Percentiles rank a stretch among this genome's conserved stretches.
These are phyloP conservation scores for Colletotrichum spaethianum DNA, from an alignment of 2,329 filamentous ascomycete genomes.

Conservation along the genomic window DNA sequence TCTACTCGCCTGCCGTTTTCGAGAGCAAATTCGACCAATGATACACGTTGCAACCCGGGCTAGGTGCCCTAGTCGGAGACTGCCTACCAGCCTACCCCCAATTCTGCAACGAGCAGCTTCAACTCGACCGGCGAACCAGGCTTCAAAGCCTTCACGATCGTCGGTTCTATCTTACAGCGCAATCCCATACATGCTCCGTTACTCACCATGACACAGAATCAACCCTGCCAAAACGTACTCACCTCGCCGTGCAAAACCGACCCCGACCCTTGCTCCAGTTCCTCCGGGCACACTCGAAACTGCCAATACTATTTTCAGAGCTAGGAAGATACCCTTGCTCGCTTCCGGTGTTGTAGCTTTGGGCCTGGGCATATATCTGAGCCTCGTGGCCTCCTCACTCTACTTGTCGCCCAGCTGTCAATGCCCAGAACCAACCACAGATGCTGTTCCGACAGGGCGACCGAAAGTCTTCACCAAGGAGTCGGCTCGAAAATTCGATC, in stretches of 20 bases:
- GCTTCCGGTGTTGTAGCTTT: slow-evolving; percentile 37
- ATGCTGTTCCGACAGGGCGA: slow-evolving; percentile 62
- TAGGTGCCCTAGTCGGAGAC: not conserved
- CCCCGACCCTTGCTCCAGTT: not conserved
- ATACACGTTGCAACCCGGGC: slow-evolving; percentile 3
- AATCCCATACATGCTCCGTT: not conserved
- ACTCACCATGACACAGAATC: not conserved
- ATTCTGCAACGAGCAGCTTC: slow-evolving; percentile 2
- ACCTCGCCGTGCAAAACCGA: not conserved
- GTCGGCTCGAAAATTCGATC: slow-evolving; percentile 70
- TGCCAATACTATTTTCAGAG: slow-evolving; percentile 37
- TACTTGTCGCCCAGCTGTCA: not conserved
- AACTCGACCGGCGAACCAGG: not conserved
- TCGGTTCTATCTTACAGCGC: not conserved
- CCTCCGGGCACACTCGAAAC: slow-evolving; percentile 20
- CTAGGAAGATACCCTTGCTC: slow-evolving; percentile 33
- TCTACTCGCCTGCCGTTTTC: not conserved
- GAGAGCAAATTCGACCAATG: slow-evolving; percentile 1
- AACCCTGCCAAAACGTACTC: not conserved
- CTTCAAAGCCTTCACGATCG: not conserved
- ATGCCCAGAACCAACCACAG: slow-evolving; percentile 45
- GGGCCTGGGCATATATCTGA: slow-evolving; percentile 36
- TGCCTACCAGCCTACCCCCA: not conserved
- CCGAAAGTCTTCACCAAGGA: slow-evolving; percentile 61
- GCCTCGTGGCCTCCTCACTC: slow-evolving; percentile 35